These are phyloP conservation scores for Oxytropis ochrocephala DNA, from an alignment of 306 rosid genomes.

Conservation along the genomic window DNA sequence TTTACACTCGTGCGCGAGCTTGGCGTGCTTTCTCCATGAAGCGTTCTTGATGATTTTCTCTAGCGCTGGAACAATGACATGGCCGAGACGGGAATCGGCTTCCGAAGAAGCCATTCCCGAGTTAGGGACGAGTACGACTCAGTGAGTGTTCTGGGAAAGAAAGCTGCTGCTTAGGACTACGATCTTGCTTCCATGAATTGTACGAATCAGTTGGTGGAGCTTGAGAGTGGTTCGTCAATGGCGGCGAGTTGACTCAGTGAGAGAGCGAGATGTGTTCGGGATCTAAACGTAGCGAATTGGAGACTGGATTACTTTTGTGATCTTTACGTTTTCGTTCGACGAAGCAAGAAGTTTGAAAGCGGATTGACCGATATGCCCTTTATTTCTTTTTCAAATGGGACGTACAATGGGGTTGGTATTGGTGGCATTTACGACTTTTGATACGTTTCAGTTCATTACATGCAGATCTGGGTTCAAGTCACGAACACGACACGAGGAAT, in stretches of 20 bases:
- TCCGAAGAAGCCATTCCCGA: constrained; percentile 99
- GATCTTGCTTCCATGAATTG: constrained; percentile 22
- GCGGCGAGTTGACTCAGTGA: constrained; percentile 41
- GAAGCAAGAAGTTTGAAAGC: not conserved
- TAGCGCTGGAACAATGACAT: constrained; percentile 73
- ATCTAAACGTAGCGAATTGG: not conserved
- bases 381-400: not conserved
- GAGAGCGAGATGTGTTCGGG: constrained; percentile 7
- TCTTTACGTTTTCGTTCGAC: not conserved
- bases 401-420: not conserved
- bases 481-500: not conserved
- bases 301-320: constrained; percentile 3
- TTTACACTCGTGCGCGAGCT: constrained; percentile 86
- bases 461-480: not conserved
- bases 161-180: not conserved
- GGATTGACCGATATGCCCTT: constrained; percentile 16
- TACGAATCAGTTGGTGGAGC: not conserved
- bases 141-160: not conserved
- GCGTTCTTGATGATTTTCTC: constrained; percentile 90
- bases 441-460: not conserved
- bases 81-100: constrained; percentile 98
- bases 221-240: constrained; percentile 3
- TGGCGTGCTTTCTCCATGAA: constrained; percentile 92
- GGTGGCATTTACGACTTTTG: not conserved
- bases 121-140: constrained; percentile 29